These are phyloP conservation scores for Alternaria metachromatica DNA, from an alignment of 2,329 filamentous ascomycete species.

Conservation along the genomic window DNA sequence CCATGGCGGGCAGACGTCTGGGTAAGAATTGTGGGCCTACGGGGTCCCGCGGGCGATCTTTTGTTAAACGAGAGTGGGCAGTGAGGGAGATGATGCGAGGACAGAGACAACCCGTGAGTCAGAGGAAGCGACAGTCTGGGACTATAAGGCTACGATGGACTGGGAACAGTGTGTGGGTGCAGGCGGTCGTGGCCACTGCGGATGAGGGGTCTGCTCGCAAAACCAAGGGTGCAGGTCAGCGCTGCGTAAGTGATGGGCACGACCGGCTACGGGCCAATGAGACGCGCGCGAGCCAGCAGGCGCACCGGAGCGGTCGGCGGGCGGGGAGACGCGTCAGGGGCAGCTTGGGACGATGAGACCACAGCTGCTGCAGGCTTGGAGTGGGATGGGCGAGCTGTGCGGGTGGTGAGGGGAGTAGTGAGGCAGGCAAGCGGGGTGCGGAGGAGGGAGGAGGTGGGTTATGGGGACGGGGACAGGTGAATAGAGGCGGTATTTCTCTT, in stretches of 20 bases:
- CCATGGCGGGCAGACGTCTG: conserved; percentile 22
- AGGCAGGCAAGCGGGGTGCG: conserved; percentile 15
- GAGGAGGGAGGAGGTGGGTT: conserved; percentile 17
- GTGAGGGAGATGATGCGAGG: conserved; percentile 5
- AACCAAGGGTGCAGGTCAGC: conserved; percentile 14
- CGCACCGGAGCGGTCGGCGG: conserved; percentile 16
- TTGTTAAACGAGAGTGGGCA: conserved; percentile 15
- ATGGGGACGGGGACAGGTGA: conserved; percentile 21
- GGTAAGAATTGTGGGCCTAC: conserved; percentile 8
- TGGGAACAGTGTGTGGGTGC: conserved; percentile 1
- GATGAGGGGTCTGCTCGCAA: conserved; percentile 16
- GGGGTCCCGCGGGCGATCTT: conserved; percentile 12
- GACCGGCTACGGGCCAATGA: conserved; percentile 16
- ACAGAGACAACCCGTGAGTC: conserved; percentile 7
- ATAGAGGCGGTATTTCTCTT: conserved; percentile 36
- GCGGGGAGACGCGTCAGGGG: conserved; percentile 17
- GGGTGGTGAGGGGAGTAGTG: conserved; percentile 4
- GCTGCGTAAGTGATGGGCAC: conserved; percentile 13
- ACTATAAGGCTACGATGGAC: conserved; percentile 9
- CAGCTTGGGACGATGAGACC: conserved; percentile 2
- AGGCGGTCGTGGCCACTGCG: conserved; percentile 16
- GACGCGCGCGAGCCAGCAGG: conserved; percentile 12
- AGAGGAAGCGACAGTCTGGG: conserved; percentile 8
- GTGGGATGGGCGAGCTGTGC: background rate
- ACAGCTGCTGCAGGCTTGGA: conserved; percentile 3